These are phyloP conservation scores for Tylopilus sp. DNA, from an alignment of 768 basidiomycete genomes.

Conservation along the genomic window DNA sequence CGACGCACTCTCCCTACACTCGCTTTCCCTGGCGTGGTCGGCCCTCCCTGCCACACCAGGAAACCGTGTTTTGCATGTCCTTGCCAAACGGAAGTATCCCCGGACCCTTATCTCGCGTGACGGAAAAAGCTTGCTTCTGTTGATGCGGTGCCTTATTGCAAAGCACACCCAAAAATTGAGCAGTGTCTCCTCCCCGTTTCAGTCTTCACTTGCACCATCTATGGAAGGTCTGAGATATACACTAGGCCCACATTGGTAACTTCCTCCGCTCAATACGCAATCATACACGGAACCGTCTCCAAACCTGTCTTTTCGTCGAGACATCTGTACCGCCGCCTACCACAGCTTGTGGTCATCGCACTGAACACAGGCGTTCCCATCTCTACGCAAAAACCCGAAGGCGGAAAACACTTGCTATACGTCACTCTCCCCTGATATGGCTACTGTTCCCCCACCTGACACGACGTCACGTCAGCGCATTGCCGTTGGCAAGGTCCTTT, in stretches of 20 bases:
- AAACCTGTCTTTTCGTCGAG: background rate
- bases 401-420: too few relatives aligned
- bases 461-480: too few relatives aligned
- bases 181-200: background rate
- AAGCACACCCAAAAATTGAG: background rate
- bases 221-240: background rate
- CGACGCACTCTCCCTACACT: too few relatives aligned
- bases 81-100: too few relatives aligned
- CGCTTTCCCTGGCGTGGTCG: too few relatives aligned
- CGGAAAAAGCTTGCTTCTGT: background rate
- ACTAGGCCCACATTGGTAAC: too few relatives aligned
- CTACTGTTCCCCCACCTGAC: too few relatives aligned
- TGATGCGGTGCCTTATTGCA: background rate
- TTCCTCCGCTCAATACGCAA: background rate
- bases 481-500: too few relatives aligned
- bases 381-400: background rate
- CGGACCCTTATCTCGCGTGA: background rate
- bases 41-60: too few relatives aligned
- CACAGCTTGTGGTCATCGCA: background rate
- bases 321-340: background rate
- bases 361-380: background rate
- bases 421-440: too few relatives aligned
- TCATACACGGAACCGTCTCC: background rate
- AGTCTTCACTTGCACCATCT: background rate
- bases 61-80: too few relatives aligned